phyloP scores from a whole-genome alignment of 1,139 yeast species.

The Suhomyces bolitotheri region DNA sequence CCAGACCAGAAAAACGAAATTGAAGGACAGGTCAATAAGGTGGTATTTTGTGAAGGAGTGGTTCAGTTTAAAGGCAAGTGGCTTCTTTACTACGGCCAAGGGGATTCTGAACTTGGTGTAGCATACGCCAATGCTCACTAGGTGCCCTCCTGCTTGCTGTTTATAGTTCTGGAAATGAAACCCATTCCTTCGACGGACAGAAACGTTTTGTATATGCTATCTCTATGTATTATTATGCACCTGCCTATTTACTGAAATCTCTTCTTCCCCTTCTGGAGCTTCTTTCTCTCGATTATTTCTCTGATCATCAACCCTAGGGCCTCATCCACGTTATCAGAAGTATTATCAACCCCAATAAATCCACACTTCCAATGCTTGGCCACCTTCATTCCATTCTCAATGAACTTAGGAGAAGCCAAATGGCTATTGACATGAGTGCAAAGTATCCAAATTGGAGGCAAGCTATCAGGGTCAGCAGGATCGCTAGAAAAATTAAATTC shows the following conservation, averaged over 20 bases:
- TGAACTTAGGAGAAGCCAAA: slow-evolving; percentile 56
- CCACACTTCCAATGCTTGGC: slow-evolving; percentile 66
- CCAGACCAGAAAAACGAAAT: slow-evolving; percentile 42
- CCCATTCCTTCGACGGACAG: too few species aligned
- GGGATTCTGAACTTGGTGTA: slow-evolving; percentile 47
- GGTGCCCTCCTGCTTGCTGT: background rate
- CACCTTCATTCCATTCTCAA: slow-evolving; percentile 55
- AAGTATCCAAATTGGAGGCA: slow-evolving; percentile 68
- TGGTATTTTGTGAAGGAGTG: slow-evolving; percentile 47
- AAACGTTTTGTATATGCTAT: too few species aligned
- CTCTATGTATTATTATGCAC: too few species aligned
- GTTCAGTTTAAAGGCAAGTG: slow-evolving; percentile 47
- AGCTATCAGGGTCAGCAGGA: slow-evolving; percentile 49
- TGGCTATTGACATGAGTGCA: slow-evolving; percentile 61
- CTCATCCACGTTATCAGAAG: slow-evolving; percentile 53
- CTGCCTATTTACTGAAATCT: slow-evolving; percentile 6
- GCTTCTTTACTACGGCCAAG: slow-evolving; percentile 48
- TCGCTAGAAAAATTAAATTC: slow-evolving; percentile 32
- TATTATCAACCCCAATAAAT: slow-evolving; percentile 56
- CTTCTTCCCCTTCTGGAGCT: slow-evolving; percentile 20
- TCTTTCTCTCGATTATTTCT: slow-evolving; percentile 54
- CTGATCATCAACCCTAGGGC: slow-evolving; percentile 56
- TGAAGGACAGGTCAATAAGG: slow-evolving; percentile 45
- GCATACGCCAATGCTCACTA: slow-evolving; percentile 30
- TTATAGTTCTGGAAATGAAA: too few species aligned